These are phyloP conservation scores for Actinomortierella ambigua DNA, from an alignment of 371 early-diverging fungal species.

Conservation along the genomic window DNA sequence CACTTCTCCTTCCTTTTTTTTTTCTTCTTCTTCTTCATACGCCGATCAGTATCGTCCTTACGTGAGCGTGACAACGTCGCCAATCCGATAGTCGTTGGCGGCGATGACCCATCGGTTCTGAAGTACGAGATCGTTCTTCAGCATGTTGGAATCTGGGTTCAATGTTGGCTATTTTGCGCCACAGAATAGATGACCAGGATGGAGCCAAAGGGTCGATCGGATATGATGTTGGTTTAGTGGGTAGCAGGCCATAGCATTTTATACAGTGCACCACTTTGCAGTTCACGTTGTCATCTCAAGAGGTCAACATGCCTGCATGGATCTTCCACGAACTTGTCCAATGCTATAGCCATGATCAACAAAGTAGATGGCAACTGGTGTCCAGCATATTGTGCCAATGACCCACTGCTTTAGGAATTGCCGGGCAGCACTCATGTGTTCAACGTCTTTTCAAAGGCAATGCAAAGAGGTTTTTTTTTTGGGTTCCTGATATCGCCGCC, in stretches of 20 bases:
- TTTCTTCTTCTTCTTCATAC: not conserved
- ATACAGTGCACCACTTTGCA: not conserved
- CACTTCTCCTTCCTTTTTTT: too few species aligned
- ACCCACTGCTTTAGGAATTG: too few species aligned
- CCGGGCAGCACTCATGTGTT: too few species aligned
- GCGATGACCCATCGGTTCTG: slow-evolving; percentile 69
- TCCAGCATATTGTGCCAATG: slow-evolving; percentile 45
- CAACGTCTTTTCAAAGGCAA: too few species aligned
- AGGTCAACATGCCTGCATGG: slow-evolving; percentile 66
- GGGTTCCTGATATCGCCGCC: too few species aligned
- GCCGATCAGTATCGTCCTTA: slow-evolving; percentile 32
- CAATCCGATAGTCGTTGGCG: slow-evolving; percentile 60
- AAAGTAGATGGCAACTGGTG: slow-evolving; percentile 64
- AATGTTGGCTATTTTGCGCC: slow-evolving; percentile 68
- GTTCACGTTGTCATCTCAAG: not conserved
- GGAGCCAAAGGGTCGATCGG: too few species aligned
- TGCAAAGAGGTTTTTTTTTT: too few species aligned
- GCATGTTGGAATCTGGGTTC: slow-evolving; percentile 83
- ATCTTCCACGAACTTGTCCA: slow-evolving; percentile 65
- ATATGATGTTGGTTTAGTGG: too few species aligned
- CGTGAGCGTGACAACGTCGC: slow-evolving; percentile 86
- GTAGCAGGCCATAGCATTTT: not conserved
- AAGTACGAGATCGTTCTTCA: slow-evolving; percentile 77
- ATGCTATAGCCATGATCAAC: slow-evolving; percentile 67
- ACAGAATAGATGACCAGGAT: too few species aligned